A percentile compares a stretch with the other conserved stretches of the same genome.
Conservation (phyloP, 2,329 filamentous ascomycete species). For the Albifimbria verrucaria region DNA sequence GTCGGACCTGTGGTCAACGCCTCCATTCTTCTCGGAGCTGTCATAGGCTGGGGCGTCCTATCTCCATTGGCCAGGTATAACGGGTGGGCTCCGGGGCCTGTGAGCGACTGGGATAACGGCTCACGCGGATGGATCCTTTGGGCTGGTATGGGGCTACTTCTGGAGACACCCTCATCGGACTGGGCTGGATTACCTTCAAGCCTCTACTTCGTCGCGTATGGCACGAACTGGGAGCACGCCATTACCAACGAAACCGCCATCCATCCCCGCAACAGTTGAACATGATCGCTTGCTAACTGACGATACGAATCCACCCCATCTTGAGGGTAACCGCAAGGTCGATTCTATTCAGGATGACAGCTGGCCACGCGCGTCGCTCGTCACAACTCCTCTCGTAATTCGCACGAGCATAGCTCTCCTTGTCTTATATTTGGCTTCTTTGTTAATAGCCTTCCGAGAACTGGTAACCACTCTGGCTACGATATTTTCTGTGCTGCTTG, state of each 20-base stretch:
- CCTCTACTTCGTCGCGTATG: no score
- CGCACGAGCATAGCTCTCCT: neutral
- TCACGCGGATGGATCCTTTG: slow-evolving; percentile 95
- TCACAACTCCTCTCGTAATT: neutral
- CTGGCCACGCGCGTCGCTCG: neutral
- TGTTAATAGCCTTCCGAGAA: neutral
- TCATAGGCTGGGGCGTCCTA: slow-evolving; percentile 79
- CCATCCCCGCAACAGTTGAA: no score
- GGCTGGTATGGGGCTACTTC: slow-evolving; percentile 40
- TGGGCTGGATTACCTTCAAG: neutral
- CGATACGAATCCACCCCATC: no score
- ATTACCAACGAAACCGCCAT: no score
- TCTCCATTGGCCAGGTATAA: slow-evolving; percentile 76
- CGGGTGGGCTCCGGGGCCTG: slow-evolving; percentile 79
- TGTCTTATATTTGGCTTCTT: neutral
- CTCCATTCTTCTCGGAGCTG: slow-evolving; percentile 82
- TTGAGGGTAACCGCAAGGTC: no score
- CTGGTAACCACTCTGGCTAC: neutral
- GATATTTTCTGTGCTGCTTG: neutral
- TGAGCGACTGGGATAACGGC: slow-evolving; percentile 80
- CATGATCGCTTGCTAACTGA: no score
- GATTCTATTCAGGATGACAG: no score
- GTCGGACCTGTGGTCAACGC: slow-evolving; percentile 87
- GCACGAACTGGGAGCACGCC: no score
- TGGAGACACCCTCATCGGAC: neutral